Evolutionary conservation across 2,329 filamentous ascomycete genomes (phyloP).

Genomic region (Phoma herbarum): DNA sequence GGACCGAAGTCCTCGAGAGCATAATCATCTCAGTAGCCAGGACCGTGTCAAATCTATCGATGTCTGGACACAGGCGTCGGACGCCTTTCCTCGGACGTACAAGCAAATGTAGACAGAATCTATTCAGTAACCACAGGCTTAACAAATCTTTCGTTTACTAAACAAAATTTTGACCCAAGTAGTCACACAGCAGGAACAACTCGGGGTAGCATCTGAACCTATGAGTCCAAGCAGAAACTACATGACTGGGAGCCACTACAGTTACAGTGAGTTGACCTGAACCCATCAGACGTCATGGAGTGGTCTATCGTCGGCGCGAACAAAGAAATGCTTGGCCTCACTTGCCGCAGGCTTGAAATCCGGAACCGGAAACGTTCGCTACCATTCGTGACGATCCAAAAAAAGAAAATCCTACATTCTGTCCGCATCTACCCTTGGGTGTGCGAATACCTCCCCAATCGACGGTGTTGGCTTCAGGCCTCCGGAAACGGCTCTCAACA

Average conservation of each 20-base stretch:
- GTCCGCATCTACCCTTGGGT: slow-evolving; percentile 10
- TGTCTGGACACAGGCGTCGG: not conserved
- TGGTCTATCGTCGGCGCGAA: not conserved
- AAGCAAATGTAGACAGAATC: not conserved
- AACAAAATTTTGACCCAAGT: not conserved
- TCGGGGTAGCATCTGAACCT: not conserved
- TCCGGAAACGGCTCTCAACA: slow-evolving; percentile 9
- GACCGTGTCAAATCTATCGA: not conserved
- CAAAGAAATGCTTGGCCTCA: not conserved
- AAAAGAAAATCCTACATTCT: not conserved
- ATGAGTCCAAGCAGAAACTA: not conserved
- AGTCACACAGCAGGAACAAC: not conserved
- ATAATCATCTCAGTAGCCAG: not conserved
- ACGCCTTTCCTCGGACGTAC: not conserved
- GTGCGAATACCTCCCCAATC: slow-evolving; percentile 5
- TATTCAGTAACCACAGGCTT: not conserved
- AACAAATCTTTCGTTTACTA: not conserved
- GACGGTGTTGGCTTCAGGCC: not conserved
- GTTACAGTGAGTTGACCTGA: not conserved
- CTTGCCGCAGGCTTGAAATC: not conserved
- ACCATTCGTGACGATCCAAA: not conserved
- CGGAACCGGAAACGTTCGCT: slow-evolving; percentile 2
- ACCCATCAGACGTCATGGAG: not conserved
- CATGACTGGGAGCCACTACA: not conserved
- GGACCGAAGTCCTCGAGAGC: not conserved